Percentiles rank a stretch among this genome's conserved stretches.
Evolutionary conservation across 495 filamentous ascomycete species (phyloP).

Genomic region (Penicillium simplicissimum): DNA sequence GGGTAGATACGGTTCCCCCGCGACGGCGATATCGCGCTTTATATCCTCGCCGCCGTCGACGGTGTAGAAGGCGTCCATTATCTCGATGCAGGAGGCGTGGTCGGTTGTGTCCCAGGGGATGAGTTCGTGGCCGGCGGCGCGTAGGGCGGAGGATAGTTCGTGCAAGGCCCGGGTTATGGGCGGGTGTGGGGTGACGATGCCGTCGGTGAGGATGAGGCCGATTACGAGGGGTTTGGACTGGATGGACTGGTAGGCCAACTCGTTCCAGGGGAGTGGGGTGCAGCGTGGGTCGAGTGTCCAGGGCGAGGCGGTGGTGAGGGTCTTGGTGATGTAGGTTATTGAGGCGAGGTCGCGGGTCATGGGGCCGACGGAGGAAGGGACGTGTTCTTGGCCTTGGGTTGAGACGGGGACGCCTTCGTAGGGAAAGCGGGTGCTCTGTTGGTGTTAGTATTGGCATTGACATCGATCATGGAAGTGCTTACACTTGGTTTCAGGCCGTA

Average conservation of each 20-base stretch:
- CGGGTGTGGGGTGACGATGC: constrained; percentile 51
- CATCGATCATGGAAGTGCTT: constrained; percentile 17
- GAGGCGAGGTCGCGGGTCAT: constrained; percentile 49
- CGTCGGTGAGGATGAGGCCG: constrained; percentile 51
- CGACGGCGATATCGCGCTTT: constrained; percentile 43
- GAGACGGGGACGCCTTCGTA: constrained; percentile 50
- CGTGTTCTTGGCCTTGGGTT: constrained; percentile 56
- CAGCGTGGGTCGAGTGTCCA: constrained; percentile 52
- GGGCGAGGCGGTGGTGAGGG: constrained; percentile 40
- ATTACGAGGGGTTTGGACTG: constrained; percentile 47
- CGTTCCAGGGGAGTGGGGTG: constrained; percentile 48
- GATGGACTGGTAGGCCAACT: constrained; percentile 37
- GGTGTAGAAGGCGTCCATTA: constrained; percentile 54
- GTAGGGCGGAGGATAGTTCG: constrained; percentile 37
- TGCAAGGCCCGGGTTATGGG: constrained; percentile 46
- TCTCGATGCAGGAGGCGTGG: constrained; percentile 45
- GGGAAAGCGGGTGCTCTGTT: constrained; percentile 46
- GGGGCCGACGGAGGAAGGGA: constrained; percentile 52
- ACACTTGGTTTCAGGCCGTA: constrained; percentile 59
- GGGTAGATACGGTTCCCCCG: constrained; percentile 57
- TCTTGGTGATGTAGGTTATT: constrained; percentile 40
- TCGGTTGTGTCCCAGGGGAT: constrained; percentile 47
- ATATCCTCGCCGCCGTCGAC: constrained; percentile 60
- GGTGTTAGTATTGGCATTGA: background rate
- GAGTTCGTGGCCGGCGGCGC: constrained; percentile 48